Base-by-base conservation (phyloP, 2,329 filamentous ascomycete genomes). In the Geosmithia flava region DNA sequence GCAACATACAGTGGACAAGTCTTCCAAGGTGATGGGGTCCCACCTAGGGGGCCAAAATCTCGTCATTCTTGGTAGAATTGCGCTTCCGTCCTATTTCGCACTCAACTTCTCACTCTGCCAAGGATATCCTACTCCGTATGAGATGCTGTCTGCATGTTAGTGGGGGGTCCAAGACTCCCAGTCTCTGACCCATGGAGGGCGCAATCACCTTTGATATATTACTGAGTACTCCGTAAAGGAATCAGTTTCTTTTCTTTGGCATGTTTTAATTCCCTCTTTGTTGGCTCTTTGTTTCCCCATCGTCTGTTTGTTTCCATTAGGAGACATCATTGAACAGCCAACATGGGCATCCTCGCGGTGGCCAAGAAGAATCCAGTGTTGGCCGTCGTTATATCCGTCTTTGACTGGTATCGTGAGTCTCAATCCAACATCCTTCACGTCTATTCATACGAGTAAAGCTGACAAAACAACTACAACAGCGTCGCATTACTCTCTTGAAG, bases 321-420 rank as follows among this genome's bases (percentile, higher is more conserved):
- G 10, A 37, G 33, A 13, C 5, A 37, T 6, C 33, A 16, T 11
- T n/a, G n/a, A n/a, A n/a, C 11, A 13, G 33, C 33, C 23, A 49
- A 2, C 11, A 51, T 53, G 44, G 45, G 50, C 15, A 20, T 55
- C 13, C 23, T 53, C 11, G 19, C 41, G n/a, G 20, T 47, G 11
- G 19, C 53, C 23, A 57, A 57, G 49, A 46, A 50, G 44, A 58
- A 53, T 48, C 55, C 51, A n/a, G 54, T 58, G 23, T 54, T 48
- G 19, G 53, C 51, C 15, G 56, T 59, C 20, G 48, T 59, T 2
- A 15, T 58, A 3, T 59, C 56, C 3, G 58, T 59, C 16, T 59
- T 59, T 49, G 56, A 59, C 48, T 59, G 57, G 58, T 59, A 59
- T 37, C 57, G 33, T 37, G 13, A 7, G 56, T 59, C 44, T 46